Conservation (phyloP, 352 stramenopile genomes). For the Globisporangium paroecandrum region DNA sequence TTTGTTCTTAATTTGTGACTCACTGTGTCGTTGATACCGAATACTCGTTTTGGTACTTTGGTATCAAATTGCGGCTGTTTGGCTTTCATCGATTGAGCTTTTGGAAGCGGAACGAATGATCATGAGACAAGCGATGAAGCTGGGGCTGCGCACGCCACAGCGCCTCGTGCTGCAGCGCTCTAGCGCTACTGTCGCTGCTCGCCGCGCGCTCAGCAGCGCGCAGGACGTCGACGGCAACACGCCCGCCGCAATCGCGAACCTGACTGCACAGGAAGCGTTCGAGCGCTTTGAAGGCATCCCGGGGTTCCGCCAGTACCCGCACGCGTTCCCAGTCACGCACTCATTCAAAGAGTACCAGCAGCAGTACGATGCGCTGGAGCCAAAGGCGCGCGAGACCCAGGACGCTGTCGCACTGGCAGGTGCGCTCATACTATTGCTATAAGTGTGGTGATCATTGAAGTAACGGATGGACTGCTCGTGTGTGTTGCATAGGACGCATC, state of each 20-base stretch:
- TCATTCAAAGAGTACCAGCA: slow-evolving; percentile 55
- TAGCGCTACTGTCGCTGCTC: background rate
- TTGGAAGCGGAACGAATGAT: slow-evolving; percentile 12
- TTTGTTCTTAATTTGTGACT: too few species aligned
- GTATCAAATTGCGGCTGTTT: background rate
- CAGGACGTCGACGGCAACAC: background rate
- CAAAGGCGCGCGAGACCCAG: slow-evolving; percentile 56
- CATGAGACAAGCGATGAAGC: slow-evolving; percentile 7
- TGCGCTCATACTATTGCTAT: slow-evolving; percentile 12
- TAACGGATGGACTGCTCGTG: background rate
- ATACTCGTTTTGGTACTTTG: background rate
- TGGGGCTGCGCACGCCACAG: background rate
- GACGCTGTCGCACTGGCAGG: slow-evolving; percentile 57
- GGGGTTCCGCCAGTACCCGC: slow-evolving; percentile 57
- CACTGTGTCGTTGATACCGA: too few species aligned
- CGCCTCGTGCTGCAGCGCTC: background rate
- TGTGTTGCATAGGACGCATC: slow-evolving; percentile 40
- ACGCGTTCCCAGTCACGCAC: slow-evolving; percentile 68
- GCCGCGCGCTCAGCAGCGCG: background rate
- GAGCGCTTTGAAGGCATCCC: slow-evolving; percentile 55
- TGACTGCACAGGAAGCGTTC: slow-evolving; percentile 33
- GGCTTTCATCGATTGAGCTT: background rate
- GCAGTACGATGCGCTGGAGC: slow-evolving; percentile 46
- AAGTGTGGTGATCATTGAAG: too few species aligned
- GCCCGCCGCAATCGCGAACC: slow-evolving; percentile 10